A percentile compares a stretch with the other conserved stretches of the same genome.
Conservation (phyloP, 2,329 filamentous ascomycete species). For the Cladophialophora exuberans region DNA sequence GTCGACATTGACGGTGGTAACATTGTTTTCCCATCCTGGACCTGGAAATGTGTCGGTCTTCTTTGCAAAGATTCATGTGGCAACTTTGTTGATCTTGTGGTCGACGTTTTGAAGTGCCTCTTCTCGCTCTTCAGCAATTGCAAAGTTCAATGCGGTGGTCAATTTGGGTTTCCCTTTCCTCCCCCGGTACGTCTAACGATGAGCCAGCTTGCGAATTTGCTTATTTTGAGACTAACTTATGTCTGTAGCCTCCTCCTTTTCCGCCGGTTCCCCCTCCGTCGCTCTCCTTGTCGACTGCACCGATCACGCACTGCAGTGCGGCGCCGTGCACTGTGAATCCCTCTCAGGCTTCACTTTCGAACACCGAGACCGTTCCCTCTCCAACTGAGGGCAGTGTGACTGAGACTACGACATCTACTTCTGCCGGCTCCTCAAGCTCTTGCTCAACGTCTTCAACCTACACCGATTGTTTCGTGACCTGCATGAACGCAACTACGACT, state of each 20-base stretch:
- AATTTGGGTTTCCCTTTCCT: constrained; percentile 8
- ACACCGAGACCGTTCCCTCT: too few relatives aligned
- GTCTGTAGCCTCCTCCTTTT: neutral
- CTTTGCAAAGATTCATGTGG: constrained; percentile 7
- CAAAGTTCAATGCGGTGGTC: neutral
- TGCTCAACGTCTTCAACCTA: neutral
- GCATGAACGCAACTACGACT: neutral
- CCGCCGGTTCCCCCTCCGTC: constrained; percentile 3
- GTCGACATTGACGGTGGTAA: constrained; percentile 2
- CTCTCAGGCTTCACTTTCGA: too few relatives aligned
- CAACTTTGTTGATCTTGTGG: neutral
- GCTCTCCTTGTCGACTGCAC: neutral
- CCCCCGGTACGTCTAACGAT: constrained; percentile 5
- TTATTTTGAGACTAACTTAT: neutral
- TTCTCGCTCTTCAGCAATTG: neutral
- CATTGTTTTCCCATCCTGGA: constrained; percentile 9
- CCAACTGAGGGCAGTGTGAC: too few relatives aligned
- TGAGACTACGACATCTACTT: neutral
- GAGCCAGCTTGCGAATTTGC: neutral
- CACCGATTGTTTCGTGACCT: constrained; percentile 3
- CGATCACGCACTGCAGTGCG: constrained; percentile 1
- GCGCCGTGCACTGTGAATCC: constrained; percentile 9
- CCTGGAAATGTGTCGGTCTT: constrained; percentile 13
- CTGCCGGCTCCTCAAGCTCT: constrained; percentile 2
- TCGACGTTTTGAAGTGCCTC: constrained; percentile 1